Evolutionary conservation across 257 asterid genomes (phyloP).

Genomic region (Ocimum tenuiflorum): DNA sequence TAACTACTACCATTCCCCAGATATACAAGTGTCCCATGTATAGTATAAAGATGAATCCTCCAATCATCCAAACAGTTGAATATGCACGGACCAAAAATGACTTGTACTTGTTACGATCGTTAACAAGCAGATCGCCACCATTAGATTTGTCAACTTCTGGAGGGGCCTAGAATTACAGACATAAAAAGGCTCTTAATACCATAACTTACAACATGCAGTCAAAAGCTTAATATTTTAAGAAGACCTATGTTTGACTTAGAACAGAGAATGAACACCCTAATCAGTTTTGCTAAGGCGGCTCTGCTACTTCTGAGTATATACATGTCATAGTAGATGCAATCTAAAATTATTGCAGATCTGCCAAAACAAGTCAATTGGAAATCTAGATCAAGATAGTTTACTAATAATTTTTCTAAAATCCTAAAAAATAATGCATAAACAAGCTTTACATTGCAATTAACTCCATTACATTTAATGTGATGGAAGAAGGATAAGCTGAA

Average conservation of each 20-base stretch:
- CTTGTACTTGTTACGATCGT: slow-evolving; percentile 70
- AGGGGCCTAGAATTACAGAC: slow-evolving; percentile 40
- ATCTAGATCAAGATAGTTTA: neutral
- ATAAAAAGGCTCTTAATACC: slow-evolving; percentile 4
- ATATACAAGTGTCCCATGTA: slow-evolving; percentile 90
- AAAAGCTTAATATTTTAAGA: neutral
- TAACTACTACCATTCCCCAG: slow-evolving; percentile 74
- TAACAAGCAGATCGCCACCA: slow-evolving; percentile 58
- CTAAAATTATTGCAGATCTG: neutral
- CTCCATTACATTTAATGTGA: neutral
- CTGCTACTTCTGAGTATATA: neutral
- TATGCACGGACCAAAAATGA: slow-evolving; percentile 64
- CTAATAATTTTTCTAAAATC: neutral
- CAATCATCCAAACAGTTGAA: slow-evolving; percentile 89
- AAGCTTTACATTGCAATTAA: neutral
- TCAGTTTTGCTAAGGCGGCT: neutral
- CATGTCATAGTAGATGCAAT: neutral
- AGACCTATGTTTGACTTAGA: neutral
- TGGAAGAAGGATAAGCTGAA: neutral
- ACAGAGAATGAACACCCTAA: neutral
- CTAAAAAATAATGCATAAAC: neutral
- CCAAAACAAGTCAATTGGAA: neutral
- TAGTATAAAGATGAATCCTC: slow-evolving; percentile 55
- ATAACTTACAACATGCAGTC: neutral
- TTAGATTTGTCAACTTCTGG: slow-evolving; percentile 43